Conservation (phyloP, 176 grass and related monocot species). For the Ananas comosus region DNA sequence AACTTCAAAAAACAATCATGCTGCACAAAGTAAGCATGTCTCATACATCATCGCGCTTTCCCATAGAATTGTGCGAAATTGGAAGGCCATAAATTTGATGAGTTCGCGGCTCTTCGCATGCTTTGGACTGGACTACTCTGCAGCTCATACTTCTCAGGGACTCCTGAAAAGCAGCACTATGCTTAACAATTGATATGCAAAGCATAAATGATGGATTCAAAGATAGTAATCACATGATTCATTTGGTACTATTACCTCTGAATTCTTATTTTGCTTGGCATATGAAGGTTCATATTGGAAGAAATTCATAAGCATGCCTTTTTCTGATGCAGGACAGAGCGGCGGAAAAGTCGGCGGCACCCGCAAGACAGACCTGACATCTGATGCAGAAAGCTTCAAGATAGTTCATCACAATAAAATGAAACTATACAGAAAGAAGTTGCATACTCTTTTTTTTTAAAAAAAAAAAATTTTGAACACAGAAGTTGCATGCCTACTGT, state of each 20-base stretch:
- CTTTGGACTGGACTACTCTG: background rate
- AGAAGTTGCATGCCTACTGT: too few relatives aligned
- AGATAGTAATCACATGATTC: background rate
- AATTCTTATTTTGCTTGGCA: constrained; percentile 17
- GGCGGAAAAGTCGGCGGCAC: constrained; percentile 17
- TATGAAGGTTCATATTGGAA: constrained; percentile 17
- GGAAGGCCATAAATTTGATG: background rate
- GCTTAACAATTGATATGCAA: background rate
- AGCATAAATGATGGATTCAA: background rate
- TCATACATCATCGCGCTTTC: background rate
- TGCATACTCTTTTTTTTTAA: too few relatives aligned
- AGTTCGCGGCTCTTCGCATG: background rate
- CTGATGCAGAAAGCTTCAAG: background rate
- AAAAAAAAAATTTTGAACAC: too few relatives aligned
- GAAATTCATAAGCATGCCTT: background rate
- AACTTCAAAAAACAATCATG: background rate
- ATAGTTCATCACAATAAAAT: too few relatives aligned
- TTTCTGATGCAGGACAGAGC: constrained; percentile 11
- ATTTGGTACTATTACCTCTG: constrained; percentile 29
- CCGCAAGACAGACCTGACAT: background rate
- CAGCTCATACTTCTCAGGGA: background rate
- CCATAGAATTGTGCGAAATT: background rate
- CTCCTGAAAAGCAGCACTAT: constrained; percentile 20
- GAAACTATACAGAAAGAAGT: too few relatives aligned
- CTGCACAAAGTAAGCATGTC: background rate